phyloP scores from a whole-genome alignment of 2,329 filamentous ascomycete species.

The Fonsecaea erecta region DNA sequence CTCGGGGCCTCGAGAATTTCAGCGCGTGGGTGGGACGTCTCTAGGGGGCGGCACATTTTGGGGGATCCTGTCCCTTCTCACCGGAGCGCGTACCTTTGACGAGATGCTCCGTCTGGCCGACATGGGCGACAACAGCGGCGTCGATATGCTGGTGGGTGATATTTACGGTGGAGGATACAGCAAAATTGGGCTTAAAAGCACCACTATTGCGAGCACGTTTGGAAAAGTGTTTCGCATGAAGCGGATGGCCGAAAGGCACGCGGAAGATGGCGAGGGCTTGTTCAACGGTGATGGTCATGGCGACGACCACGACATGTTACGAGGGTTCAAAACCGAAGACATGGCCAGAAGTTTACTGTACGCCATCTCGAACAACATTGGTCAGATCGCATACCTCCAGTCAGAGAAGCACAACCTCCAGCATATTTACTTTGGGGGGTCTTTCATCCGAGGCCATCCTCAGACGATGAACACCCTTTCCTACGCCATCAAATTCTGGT shows the following conservation, averaged over 20 bases:
- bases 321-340: conserved; percentile 76
- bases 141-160: conserved; percentile 96
- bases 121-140: conserved; percentile 84
- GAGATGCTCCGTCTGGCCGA: conserved; percentile 95
- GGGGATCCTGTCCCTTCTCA: conserved; percentile 89
- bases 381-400: conserved; percentile 96
- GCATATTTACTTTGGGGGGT: conserved; percentile 96
- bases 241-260: conserved; percentile 75
- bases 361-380: conserved; percentile 65
- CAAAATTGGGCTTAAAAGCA: conserved; percentile 95
- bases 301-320: conserved; percentile 44
- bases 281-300: conserved; percentile 53
- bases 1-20: conserved; percentile 80
- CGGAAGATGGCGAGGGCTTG: conserved; percentile 71
- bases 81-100: conserved; percentile 93
- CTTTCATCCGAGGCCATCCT: conserved; percentile 92
- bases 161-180: conserved; percentile 93
- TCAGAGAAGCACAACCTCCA: conserved; percentile 90
- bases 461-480: conserved; percentile 98
- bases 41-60: conserved; percentile 96
- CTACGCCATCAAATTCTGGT: conserved; percentile 98
- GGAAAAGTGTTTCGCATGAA: conserved; percentile 97
- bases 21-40: conserved; percentile 92
- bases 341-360: conserved; percentile 90
- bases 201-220: conserved; percentile 93